Evolutionary conservation across 768 basidiomycete genomes (phyloP).

Genomic region (Phlegmacium glaucopus): DNA sequence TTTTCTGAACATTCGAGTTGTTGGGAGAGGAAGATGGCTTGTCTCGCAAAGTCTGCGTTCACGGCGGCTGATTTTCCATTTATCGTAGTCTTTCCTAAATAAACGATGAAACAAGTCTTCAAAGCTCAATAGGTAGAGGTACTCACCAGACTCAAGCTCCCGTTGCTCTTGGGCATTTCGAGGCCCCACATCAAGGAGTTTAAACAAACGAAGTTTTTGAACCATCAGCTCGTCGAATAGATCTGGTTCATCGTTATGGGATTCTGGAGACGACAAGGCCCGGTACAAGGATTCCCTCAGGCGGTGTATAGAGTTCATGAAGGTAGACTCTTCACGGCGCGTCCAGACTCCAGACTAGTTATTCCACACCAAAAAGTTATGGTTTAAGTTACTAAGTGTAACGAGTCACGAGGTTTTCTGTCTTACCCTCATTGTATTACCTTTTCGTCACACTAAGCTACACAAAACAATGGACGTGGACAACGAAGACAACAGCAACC

Average conservation of each 20-base stretch:
- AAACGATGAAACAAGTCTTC: conserved; percentile 1
- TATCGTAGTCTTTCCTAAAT: conserved; percentile 60
- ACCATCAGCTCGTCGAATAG: conserved; percentile 73
- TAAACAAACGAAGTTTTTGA: conserved; percentile 59
- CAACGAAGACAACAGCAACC: no score
- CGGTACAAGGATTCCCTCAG: conserved; percentile 52
- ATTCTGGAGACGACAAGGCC: conserved; percentile 41
- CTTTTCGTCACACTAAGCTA: no score
- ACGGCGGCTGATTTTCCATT: conserved; percentile 67
- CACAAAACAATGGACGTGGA: no score
- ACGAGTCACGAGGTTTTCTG: no score
- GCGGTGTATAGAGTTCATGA: conserved; percentile 59
- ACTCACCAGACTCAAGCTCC: conserved; percentile 65
- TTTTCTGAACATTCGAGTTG: conserved; percentile 83
- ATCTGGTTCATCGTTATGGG: conserved; percentile 61
- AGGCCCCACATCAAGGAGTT: conserved; percentile 63
- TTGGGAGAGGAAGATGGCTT: conserved; percentile 74
- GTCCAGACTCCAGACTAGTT: no score
- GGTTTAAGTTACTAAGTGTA: no score
- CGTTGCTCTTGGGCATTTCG: conserved; percentile 61
- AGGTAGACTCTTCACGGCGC: neutral
- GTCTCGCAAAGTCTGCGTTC: conserved; percentile 76
- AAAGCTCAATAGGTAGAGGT: neutral
- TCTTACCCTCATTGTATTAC: no score
- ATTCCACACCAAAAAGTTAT: no score